Conservation (phyloP, 2,329 filamentous ascomycete species). For the Penicillium sp. region DNA sequence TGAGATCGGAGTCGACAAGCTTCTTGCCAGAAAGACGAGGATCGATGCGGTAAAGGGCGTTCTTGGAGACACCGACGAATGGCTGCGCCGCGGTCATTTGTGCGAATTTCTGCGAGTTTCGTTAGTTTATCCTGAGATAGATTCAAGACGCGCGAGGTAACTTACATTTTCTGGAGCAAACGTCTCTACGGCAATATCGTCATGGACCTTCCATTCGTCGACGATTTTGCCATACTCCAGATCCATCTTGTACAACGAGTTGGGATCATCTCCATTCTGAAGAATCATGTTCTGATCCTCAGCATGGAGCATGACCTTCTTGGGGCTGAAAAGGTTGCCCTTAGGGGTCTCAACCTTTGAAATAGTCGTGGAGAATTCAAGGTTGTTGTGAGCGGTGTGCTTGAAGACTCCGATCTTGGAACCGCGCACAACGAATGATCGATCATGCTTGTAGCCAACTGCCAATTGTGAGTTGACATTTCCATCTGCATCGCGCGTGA, state of each 20-base stretch:
- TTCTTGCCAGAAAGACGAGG: slow-evolving; percentile 88
- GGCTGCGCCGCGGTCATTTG: slow-evolving; percentile 96
- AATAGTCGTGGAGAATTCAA: slow-evolving; percentile 96
- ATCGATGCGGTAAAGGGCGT: slow-evolving; percentile 90
- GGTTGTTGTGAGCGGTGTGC: slow-evolving; percentile 85
- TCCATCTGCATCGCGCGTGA: slow-evolving; percentile 67
- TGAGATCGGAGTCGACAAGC: slow-evolving; percentile 86
- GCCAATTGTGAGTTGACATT: slow-evolving; percentile 92
- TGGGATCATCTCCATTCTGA: slow-evolving; percentile 78
- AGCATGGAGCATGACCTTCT: slow-evolving; percentile 94
- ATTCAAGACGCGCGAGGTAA: slow-evolving; percentile 7
- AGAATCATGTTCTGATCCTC: slow-evolving; percentile 88
- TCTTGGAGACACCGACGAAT: slow-evolving; percentile 88
- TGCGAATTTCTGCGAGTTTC: slow-evolving; percentile 70
- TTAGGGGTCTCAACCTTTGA: slow-evolving; percentile 88
- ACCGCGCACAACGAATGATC: slow-evolving; percentile 93
- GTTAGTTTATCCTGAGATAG: slow-evolving; percentile 27
- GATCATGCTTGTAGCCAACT: slow-evolving; percentile 94
- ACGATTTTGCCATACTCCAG: slow-evolving; percentile 96
- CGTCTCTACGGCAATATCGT: slow-evolving; percentile 87
- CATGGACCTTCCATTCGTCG: slow-evolving; percentile 97
- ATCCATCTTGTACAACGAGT: slow-evolving; percentile 95
- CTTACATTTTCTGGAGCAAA: slow-evolving; percentile 84
- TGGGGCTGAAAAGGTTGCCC: slow-evolving; percentile 86
- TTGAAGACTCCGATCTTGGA: slow-evolving; percentile 99